Evolutionary conservation across 352 stramenopile species (phyloP).

Genomic region (Phytophthora kernoviae): DNA sequence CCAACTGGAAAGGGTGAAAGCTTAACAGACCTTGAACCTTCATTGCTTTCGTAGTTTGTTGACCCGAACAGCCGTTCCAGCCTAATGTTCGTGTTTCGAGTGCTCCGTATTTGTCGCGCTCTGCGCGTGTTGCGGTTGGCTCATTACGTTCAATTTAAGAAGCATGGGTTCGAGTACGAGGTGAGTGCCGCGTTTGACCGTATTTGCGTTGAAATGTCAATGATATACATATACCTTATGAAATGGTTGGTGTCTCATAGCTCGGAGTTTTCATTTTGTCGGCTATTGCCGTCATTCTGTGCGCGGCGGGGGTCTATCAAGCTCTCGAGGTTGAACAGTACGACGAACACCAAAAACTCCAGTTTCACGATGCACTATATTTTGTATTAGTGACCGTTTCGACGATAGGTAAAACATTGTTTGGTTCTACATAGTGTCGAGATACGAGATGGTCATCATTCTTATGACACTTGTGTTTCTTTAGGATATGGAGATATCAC

Average conservation of each 20-base stretch:
- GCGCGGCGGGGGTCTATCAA: slow-evolving; percentile 69
- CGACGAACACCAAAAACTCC: slow-evolving; percentile 30
- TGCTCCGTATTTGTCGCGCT: slow-evolving; percentile 73
- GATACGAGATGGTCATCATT: not conserved
- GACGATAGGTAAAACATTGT: slow-evolving; percentile 59
- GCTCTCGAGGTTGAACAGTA: slow-evolving; percentile 56
- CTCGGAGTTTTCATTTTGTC: slow-evolving; percentile 73
- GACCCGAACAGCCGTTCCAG: slow-evolving; percentile 47
- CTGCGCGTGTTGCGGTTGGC: slow-evolving; percentile 64
- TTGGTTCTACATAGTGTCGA: too few relatives aligned
- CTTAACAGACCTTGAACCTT: not conserved
- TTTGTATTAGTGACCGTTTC: slow-evolving; percentile 78
- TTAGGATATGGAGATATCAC: slow-evolving; percentile 74
- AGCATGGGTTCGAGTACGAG: slow-evolving; percentile 79
- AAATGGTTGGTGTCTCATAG: slow-evolving; percentile 16
- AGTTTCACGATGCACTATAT: slow-evolving; percentile 74
- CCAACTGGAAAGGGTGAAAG: too few relatives aligned
- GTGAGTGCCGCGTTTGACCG: too few relatives aligned
- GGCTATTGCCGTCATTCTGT: slow-evolving; percentile 62
- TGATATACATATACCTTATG: too few relatives aligned
- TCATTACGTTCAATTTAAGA: slow-evolving; percentile 62
- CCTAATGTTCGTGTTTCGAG: slow-evolving; percentile 67
- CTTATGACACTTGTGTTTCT: not conserved
- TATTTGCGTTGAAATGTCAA: too few relatives aligned
- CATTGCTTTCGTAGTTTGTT: slow-evolving; percentile 42